phyloP scores from a whole-genome alignment of 768 basidiomycete species.

The Saitozyma sp. region DNA sequence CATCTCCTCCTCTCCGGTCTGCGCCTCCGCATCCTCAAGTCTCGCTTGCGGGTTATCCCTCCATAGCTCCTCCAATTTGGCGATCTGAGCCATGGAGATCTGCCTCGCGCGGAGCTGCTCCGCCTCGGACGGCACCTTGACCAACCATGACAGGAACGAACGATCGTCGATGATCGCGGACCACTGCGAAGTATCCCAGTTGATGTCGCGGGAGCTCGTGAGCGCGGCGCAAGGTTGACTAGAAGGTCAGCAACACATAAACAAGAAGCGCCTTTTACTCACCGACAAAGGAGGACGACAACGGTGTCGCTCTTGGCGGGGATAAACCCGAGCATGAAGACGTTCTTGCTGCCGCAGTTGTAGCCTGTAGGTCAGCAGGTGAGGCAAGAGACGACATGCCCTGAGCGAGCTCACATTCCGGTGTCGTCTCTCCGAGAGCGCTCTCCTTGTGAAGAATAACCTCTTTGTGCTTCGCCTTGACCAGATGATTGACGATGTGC shows the following conservation, averaged over 20 bases:
- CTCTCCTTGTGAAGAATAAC: constrained; percentile 94
- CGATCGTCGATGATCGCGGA: constrained; percentile 98
- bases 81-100: constrained; percentile 95
- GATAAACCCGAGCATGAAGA: constrained; percentile 99
- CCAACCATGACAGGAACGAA: constrained; percentile 98
- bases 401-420: constrained; percentile 67
- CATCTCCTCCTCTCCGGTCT: constrained; percentile 96
- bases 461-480: constrained; percentile 98
- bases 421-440: constrained; percentile 93
- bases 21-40: constrained; percentile 93
- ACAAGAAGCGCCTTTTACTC: constrained; percentile 47
- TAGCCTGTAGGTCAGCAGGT: constrained; percentile 57
- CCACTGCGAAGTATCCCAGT: constrained; percentile 98
- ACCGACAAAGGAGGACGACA: constrained; percentile 92
- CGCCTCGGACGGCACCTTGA: constrained; percentile 93
- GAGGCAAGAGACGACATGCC: neutral
- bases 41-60: constrained; percentile 92
- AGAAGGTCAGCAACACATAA: constrained; percentile 6
- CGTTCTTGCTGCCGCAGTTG: constrained; percentile 98
- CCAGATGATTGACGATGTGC: constrained; percentile 98
- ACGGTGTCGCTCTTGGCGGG: constrained; percentile 99
- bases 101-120: constrained; percentile 95
- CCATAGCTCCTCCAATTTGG: constrained; percentile 96
- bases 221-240: constrained; percentile 98
- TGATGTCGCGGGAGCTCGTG: constrained; percentile 84